Evolutionary conservation across 2,329 filamentous ascomycete genomes (phyloP).

Genomic region (Fusarium pininemorale): DNA sequence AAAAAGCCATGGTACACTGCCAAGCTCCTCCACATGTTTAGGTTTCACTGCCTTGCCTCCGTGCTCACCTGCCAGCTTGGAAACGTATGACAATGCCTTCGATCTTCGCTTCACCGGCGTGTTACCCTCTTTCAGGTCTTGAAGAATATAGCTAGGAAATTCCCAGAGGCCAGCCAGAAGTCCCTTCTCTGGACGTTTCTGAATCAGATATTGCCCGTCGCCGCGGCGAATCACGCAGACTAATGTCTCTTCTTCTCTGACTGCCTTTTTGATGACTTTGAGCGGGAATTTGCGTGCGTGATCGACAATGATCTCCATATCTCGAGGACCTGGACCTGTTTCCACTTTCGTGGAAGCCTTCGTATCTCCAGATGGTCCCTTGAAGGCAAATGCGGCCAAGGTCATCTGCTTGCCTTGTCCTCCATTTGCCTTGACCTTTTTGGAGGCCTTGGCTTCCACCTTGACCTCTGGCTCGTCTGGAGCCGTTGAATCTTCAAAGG

Average conservation of each 20-base stretch:
- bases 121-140: slow-evolving; percentile 30
- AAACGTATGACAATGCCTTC: slow-evolving; percentile 50
- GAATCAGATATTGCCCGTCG: slow-evolving; percentile 58
- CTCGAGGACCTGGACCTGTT: slow-evolving; percentile 17
- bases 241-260: slow-evolving; percentile 61
- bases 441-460: slow-evolving; percentile 11
- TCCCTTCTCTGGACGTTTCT: slow-evolving; percentile 62
- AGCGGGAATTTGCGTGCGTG: slow-evolving; percentile 63
- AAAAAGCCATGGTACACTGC: slow-evolving; percentile 65
- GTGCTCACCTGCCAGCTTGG: slow-evolving; percentile 36
- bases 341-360: slow-evolving; percentile 12
- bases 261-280: slow-evolving; percentile 61
- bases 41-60: slow-evolving; percentile 16
- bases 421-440: slow-evolving; percentile 18
- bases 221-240: slow-evolving; percentile 61
- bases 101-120: slow-evolving; percentile 47
- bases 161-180: slow-evolving; percentile 66
- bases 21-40: slow-evolving; percentile 55
- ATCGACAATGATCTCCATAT: slow-evolving; percentile 50
- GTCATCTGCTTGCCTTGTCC: slow-evolving; percentile 40
- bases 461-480: slow-evolving; percentile 31
- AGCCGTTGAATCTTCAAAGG: slow-evolving; percentile 51
- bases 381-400: slow-evolving; percentile 50
- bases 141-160: slow-evolving; percentile 58
- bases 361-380: slow-evolving; percentile 20